Percentiles rank a stretch among this genome's conserved stretches.
These are phyloP conservation scores for Rugonectria rugulosa DNA, from an alignment of 2,329 filamentous ascomycete genomes.

Conservation along the genomic window DNA sequence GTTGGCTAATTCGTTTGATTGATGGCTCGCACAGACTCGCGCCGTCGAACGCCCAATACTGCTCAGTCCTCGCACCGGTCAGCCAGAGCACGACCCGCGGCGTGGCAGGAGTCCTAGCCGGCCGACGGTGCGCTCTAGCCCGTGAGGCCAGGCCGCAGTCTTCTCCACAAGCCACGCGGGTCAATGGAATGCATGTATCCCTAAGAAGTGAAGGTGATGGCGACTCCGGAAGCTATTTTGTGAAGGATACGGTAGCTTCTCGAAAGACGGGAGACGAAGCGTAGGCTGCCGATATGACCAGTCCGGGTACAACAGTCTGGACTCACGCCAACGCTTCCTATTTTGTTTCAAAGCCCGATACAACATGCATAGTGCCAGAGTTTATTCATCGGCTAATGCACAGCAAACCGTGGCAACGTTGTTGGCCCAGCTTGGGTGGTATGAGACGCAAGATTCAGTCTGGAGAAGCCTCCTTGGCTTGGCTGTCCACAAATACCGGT, in stretches of 20 bases:
- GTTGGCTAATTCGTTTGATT: constrained; percentile 23
- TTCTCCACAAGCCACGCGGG: constrained; percentile 41
- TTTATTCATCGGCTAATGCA: not conserved
- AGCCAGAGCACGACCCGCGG: constrained; percentile 21
- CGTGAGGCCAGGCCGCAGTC: constrained; percentile 18
- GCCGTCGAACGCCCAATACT: constrained; percentile 21
- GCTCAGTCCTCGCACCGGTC: constrained; percentile 20
- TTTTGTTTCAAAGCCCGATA: not conserved
- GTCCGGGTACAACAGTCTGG: constrained; percentile 25
- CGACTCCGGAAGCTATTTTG: constrained; percentile 22
- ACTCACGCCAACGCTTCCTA: constrained; percentile 17
- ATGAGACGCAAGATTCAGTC: constrained; percentile 13
- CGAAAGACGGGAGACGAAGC: constrained; percentile 15
- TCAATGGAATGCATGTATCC: constrained; percentile 36
- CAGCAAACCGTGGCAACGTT: not conserved
- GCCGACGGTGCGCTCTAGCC: constrained; percentile 25
- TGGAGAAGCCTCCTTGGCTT: not conserved
- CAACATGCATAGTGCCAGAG: not conserved
- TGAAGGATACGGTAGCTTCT: constrained; percentile 9
- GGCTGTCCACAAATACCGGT: not conserved
- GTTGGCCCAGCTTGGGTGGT: not conserved
- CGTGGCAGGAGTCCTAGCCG: constrained; percentile 28
- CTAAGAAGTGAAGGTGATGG: constrained; percentile 17
- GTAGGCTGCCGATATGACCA: constrained; percentile 15
- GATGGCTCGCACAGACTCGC: constrained; percentile 34